phyloP scores from a whole-genome alignment of 805 yeast species.

The Ogataea kodamae region DNA sequence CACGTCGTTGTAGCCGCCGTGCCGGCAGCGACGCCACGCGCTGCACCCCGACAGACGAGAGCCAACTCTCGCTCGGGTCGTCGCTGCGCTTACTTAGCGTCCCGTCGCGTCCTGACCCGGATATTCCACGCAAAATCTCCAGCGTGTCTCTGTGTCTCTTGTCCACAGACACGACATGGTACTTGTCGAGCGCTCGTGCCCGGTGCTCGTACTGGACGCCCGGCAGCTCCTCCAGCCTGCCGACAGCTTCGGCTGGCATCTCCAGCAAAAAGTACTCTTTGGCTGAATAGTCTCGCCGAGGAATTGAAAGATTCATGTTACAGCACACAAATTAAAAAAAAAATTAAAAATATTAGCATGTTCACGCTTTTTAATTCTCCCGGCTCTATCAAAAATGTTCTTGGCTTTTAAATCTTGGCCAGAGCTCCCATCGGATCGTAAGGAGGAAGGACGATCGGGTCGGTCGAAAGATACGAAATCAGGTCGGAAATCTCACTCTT shows the following conservation, averaged over 20 bases:
- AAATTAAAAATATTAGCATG: neutral
- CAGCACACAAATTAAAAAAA: conserved; percentile 7
- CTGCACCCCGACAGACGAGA: conserved; percentile 35
- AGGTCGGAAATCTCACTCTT: conserved; percentile 43
- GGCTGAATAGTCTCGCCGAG: conserved; percentile 43
- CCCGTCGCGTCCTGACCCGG: conserved; percentile 33
- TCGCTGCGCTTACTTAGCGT: conserved; percentile 4
- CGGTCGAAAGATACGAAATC: conserved; percentile 38
- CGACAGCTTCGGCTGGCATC: conserved; percentile 23
- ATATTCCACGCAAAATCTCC: conserved; percentile 23
- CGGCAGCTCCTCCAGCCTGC: conserved; percentile 31
- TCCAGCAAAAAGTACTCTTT: conserved; percentile 66
- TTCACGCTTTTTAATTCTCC: no score
- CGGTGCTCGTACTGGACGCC: conserved; percentile 60
- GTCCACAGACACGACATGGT: conserved; percentile 61
- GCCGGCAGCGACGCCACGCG: conserved; percentile 57
- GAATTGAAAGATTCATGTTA: conserved; percentile 13
- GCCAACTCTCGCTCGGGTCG: conserved; percentile 7
- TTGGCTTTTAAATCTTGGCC: conserved; percentile 34
- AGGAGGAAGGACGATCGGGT: conserved; percentile 59
- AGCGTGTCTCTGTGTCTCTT: conserved; percentile 24
- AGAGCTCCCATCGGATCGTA: conserved; percentile 82
- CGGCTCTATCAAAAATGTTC: no score
- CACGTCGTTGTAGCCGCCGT: conserved; percentile 49
- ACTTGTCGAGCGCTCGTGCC: conserved; percentile 56